Percentiles rank a stretch among this genome's conserved stretches.
These are phyloP conservation scores for Piromyces sp. DNA, from an alignment of 192 early-diverging fungal species.

Conservation along the genomic window DNA sequence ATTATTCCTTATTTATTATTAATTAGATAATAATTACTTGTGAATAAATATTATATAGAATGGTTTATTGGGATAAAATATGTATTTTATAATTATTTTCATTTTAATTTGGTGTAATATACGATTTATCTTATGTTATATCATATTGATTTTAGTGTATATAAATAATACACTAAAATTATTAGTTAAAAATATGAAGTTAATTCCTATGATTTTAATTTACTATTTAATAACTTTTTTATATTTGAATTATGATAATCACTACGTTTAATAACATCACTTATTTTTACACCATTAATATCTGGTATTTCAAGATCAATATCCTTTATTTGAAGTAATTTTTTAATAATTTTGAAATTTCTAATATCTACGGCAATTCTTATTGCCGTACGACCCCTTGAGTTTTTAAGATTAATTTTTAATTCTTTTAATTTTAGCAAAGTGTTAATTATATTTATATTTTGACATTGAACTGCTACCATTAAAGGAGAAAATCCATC, in stretches of 20 bases:
- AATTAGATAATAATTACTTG: too few relatives aligned
- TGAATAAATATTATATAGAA: too few relatives aligned
- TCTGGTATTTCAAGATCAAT: not conserved
- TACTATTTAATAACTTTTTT: not conserved
- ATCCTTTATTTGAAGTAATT: not conserved
- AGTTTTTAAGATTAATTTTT: not conserved
- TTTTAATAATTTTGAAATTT: not conserved
- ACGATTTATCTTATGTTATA: too few relatives aligned
- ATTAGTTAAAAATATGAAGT: too few relatives aligned
- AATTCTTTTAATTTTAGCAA: not conserved
- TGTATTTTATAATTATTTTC: too few relatives aligned
- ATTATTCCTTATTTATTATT: too few relatives aligned
- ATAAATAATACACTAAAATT: too few relatives aligned
- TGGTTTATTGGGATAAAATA: too few relatives aligned
- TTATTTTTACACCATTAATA: not conserved
- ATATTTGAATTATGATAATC: not conserved
- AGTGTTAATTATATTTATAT: not conserved
- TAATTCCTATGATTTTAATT: not conserved
- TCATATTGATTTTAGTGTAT: too few relatives aligned
- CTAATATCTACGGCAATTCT: not conserved
- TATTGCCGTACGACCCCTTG: not conserved
- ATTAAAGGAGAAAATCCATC: not conserved
- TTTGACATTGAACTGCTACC: not conserved
- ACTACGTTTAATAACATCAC: not conserved
- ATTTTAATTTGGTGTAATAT: too few relatives aligned